Percentiles rank a stretch among this genome's conserved stretches.
Evolutionary conservation across 2,329 filamentous ascomycete species (phyloP).

Genomic region (Cladophialophora chaetospira): DNA sequence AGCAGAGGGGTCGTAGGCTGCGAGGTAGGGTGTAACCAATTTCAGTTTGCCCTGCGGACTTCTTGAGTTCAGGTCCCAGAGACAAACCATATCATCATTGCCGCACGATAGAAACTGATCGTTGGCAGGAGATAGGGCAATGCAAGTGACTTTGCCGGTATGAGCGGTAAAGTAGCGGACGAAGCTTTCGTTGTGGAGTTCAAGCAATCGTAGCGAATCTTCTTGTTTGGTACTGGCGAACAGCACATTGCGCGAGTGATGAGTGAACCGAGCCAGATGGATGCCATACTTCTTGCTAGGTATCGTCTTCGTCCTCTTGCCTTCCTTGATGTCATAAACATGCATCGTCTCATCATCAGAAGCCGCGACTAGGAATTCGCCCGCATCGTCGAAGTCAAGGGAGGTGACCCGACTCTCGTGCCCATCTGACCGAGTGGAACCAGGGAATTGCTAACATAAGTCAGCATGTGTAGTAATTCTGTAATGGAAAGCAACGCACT

Average conservation of each 20-base stretch:
- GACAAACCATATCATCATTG: conserved; percentile 82
- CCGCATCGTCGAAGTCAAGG: conserved; percentile 93
- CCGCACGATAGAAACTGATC: conserved; percentile 93
- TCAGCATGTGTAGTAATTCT: background rate
- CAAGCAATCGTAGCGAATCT: conserved; percentile 78
- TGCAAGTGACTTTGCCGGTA: conserved; percentile 76
- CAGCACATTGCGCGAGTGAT: conserved; percentile 85
- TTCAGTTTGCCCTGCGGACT: conserved; percentile 79
- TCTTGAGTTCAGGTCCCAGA: conserved; percentile 85
- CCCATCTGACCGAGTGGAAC: conserved; percentile 36
- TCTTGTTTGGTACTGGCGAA: conserved; percentile 97
- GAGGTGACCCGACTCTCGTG: conserved; percentile 71
- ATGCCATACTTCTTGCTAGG: conserved; percentile 97
- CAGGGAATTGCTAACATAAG: conserved; percentile 56
- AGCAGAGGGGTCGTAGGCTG: conserved; percentile 89
- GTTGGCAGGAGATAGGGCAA: conserved; percentile 79
- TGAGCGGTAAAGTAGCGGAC: conserved; percentile 96
- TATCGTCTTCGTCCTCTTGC: conserved; percentile 82
- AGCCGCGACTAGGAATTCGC: conserved; percentile 86
- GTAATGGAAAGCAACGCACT: conserved; percentile 49
- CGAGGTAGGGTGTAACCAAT: conserved; percentile 76
- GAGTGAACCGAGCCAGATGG: conserved; percentile 90
- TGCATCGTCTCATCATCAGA: conserved; percentile 95
- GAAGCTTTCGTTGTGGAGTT: conserved; percentile 92
- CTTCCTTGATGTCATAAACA: conserved; percentile 90